A percentile compares a stretch with the other conserved stretches of the same genome.
Evolutionary conservation across 768 basidiomycete species (phyloP).

Genomic region (Lactifluus volemus): DNA sequence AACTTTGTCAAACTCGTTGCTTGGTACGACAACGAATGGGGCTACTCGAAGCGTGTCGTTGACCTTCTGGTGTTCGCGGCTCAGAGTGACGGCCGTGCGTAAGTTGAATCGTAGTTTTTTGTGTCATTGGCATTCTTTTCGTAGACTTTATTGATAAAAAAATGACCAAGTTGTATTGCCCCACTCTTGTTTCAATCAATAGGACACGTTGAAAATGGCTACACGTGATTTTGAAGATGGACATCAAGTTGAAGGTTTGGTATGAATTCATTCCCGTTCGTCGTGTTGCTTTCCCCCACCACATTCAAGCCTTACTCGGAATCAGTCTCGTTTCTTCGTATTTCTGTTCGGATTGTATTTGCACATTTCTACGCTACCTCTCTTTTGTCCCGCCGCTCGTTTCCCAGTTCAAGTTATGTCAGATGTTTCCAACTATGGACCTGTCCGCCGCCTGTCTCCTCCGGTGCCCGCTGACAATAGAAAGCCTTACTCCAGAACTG

Average conservation of each 20-base stretch:
- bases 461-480: conserved; percentile 8
- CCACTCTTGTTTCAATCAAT: conserved; percentile 2
- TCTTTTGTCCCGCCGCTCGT: conserved; percentile 12
- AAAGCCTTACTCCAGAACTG: conserved; percentile 15
- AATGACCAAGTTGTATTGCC: conserved; percentile 4
- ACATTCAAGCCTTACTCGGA: neutral
- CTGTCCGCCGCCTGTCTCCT: conserved; percentile 14
- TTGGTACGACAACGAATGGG: conserved; percentile 96
- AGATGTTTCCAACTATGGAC: conserved; percentile 12
- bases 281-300: conserved; percentile 17
- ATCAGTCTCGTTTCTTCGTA: conserved; percentile 3
- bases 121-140: neutral
- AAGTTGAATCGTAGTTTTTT: neutral
- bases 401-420: conserved; percentile 12
- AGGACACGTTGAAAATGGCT: neutral
- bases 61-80: conserved; percentile 82
- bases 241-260: neutral
- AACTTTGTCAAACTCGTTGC: conserved; percentile 95
- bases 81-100: conserved; percentile 46
- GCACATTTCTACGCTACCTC: conserved; percentile 7
- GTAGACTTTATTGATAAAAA: conserved; percentile 14
- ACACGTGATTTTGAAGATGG: conserved; percentile 6
- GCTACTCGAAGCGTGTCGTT: conserved; percentile 88
- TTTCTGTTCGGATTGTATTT: neutral
- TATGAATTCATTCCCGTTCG: conserved; percentile 2